These are phyloP conservation scores for Cucumis cinereus DNA, from an alignment of 306 rosid species.

Conservation along the genomic window DNA sequence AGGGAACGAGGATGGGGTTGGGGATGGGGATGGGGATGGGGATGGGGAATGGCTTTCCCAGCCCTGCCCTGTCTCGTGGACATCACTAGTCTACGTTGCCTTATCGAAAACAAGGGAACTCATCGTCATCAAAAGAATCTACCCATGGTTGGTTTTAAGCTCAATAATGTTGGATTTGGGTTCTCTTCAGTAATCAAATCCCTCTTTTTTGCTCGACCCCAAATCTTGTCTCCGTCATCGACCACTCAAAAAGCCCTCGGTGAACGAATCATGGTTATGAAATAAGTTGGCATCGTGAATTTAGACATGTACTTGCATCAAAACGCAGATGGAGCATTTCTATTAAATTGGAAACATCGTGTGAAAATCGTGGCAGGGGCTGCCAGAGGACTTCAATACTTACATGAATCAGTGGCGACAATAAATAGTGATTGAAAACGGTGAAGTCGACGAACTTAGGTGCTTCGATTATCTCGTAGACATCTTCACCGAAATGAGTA, in stretches of 20 bases:
- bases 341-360: slow-evolving; percentile 42
- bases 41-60: too few species aligned
- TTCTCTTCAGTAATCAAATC: slow-evolving; percentile 43
- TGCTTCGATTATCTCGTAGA: too few species aligned
- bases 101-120: slow-evolving; percentile 21
- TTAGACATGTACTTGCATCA: slow-evolving; percentile 55
- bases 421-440: too few species aligned
- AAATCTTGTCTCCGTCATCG: slow-evolving; percentile 51
- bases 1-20: too few species aligned
- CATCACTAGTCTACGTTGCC: too few species aligned
- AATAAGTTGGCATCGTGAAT: slow-evolving; percentile 42
- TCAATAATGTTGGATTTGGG: slow-evolving; percentile 45
- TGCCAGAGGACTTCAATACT: slow-evolving; percentile 65
- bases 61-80: too few species aligned
- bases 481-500: too few species aligned
- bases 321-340: slow-evolving; percentile 46
- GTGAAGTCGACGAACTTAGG: too few species aligned
- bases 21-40: too few species aligned
- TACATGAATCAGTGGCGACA: slow-evolving; percentile 59
- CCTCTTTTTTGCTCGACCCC: slow-evolving; percentile 65
- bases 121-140: slow-evolving; percentile 60
- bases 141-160: slow-evolving; percentile 52
- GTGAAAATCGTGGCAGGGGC: slow-evolving; percentile 58
- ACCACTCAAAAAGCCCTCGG: slow-evolving; percentile 80
- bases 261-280: slow-evolving; percentile 62